These are phyloP conservation scores for Microdochium bolleyi DNA, from an alignment of 2,329 filamentous ascomycete genomes.

Conservation along the genomic window DNA sequence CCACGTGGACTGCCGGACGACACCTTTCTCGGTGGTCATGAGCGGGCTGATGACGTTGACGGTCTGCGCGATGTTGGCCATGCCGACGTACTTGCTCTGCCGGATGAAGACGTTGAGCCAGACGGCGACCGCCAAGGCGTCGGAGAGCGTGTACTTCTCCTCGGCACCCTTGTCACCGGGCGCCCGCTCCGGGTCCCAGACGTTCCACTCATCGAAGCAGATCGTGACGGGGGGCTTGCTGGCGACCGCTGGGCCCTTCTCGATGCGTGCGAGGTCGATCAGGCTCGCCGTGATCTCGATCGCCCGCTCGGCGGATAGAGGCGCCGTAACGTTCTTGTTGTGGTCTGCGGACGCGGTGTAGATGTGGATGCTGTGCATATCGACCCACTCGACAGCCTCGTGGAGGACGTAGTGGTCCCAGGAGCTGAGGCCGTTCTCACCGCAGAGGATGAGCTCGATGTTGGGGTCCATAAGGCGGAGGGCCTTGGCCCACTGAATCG, in stretches of 20 bases:
- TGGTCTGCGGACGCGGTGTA: constrained; percentile 54
- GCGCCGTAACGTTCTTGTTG: constrained; percentile 49
- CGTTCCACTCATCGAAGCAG: constrained; percentile 83
- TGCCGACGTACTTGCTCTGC: constrained; percentile 62
- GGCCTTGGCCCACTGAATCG: constrained; percentile 65
- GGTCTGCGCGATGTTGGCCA: constrained; percentile 72
- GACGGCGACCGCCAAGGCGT: constrained; percentile 65
- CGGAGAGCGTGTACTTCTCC: constrained; percentile 66
- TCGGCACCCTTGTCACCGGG: constrained; percentile 66
- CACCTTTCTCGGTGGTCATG: constrained; percentile 58
- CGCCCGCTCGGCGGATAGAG: constrained; percentile 62
- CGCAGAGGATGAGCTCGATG: constrained; percentile 65
- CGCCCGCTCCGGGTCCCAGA: constrained; percentile 67
- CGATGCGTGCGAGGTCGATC: constrained; percentile 67
- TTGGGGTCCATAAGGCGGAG: constrained; percentile 64
- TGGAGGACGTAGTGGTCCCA: constrained; percentile 72
- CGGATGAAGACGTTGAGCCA: constrained; percentile 73
- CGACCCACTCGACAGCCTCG: constrained; percentile 58
- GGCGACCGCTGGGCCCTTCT: constrained; percentile 49
- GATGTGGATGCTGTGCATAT: constrained; percentile 77
- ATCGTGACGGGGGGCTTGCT: constrained; percentile 58
- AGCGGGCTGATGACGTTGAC: constrained; percentile 73
- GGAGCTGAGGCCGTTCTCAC: constrained; percentile 57
- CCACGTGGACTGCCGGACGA: constrained; percentile 67
- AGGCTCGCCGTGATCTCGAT: constrained; percentile 62